These are phyloP conservation scores for Linnemannia exigua DNA, from an alignment of 192 early-diverging fungal genomes.

Conservation along the genomic window DNA sequence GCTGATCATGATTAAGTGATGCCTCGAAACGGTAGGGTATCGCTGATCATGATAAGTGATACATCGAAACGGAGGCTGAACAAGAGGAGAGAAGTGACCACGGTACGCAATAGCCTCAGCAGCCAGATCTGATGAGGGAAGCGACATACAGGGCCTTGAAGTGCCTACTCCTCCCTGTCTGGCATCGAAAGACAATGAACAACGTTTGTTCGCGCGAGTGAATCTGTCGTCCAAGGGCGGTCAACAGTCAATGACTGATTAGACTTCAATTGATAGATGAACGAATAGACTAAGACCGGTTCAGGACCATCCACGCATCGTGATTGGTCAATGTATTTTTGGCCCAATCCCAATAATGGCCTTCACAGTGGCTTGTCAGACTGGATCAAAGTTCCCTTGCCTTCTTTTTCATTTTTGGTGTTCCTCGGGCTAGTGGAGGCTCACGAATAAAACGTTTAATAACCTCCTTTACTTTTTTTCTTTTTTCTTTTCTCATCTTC, in stretches of 20 bases:
- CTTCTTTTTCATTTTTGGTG: neutral
- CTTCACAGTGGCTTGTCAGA: constrained; percentile 1
- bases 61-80: neutral
- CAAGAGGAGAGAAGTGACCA: too few species aligned
- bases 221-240: neutral
- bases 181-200: neutral
- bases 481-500: constrained; percentile 9
- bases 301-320: neutral
- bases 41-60: neutral
- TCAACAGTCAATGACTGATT: neutral
- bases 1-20: neutral
- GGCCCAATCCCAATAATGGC: neutral
- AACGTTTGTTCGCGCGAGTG: neutral
- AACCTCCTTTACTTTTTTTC: neutral
- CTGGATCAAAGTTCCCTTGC: constrained; percentile 5
- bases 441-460: neutral
- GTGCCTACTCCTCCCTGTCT: neutral
- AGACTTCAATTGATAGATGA: neutral
- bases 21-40: neutral
- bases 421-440: neutral
- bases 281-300: neutral
- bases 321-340: constrained; percentile 7
- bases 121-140: neutral
- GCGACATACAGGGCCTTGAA: neutral
- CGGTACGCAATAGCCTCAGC: neutral